Conservation (phyloP, 441 rosid species). For the Francoa sonchifolia region DNA sequence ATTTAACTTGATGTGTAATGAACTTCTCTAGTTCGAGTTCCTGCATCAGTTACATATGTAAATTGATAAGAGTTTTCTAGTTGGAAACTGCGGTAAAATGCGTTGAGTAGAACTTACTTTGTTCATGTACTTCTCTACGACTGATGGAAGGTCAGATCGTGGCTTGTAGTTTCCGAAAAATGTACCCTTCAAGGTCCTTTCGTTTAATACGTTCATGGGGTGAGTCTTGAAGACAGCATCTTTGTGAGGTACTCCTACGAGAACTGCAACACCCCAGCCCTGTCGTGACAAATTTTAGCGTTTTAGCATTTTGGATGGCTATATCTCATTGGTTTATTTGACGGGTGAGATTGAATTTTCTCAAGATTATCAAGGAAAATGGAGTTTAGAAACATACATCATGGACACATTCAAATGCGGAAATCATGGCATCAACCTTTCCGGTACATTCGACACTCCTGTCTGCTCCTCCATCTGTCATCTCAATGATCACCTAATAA, state of each 20-base stretch:
- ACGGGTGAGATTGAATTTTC: background rate
- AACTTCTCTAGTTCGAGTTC: conserved; percentile 28
- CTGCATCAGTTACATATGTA: conserved; percentile 4
- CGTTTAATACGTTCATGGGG: conserved; percentile 53
- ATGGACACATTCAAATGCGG: conserved; percentile 29
- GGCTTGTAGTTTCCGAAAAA: conserved; percentile 91
- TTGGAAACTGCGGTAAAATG: background rate
- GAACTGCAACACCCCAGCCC: conserved; percentile 98
- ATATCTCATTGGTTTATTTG: background rate
- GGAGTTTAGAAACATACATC: conserved; percentile 12
- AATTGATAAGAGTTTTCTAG: background rate
- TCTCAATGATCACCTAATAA: conserved; percentile 25
- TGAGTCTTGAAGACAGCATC: conserved; percentile 72
- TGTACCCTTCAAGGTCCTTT: conserved; percentile 79
- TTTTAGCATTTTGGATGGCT: background rate
- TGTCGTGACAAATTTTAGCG: conserved; percentile 5
- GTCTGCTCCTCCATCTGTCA: conserved; percentile 36
- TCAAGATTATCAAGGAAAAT: background rate
- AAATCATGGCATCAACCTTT: conserved; percentile 26
- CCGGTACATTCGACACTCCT: conserved; percentile 47
- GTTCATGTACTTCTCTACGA: conserved; percentile 72
- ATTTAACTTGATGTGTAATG: conserved; percentile 23
- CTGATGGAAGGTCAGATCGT: conserved; percentile 56
- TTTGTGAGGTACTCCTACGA: conserved; percentile 76
- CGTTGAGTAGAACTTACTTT: conserved; percentile 28